These are phyloP conservation scores for Salmacisia buchloeana DNA, from an alignment of 1,284 basidiomycete species.

Conservation along the genomic window DNA sequence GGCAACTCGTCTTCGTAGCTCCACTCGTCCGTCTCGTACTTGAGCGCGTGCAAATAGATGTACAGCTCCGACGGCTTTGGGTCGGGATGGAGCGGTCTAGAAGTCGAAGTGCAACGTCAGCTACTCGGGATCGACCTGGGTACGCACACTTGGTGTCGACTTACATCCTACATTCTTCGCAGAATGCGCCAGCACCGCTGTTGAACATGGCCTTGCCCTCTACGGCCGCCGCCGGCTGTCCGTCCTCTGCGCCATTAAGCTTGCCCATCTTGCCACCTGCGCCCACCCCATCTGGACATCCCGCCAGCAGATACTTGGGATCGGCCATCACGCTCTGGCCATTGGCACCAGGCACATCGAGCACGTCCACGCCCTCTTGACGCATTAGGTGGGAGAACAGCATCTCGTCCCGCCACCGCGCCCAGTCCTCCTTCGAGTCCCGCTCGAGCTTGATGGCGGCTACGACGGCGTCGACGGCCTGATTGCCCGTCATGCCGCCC, in stretches of 20 bases:
- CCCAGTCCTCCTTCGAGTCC: conserved; percentile 48
- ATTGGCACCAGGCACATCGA: conserved; percentile 41
- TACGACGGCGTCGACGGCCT: conserved; percentile 40
- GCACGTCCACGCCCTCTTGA: conserved; percentile 34
- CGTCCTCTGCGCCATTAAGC: conserved; percentile 11
- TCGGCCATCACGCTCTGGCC: conserved; percentile 19
- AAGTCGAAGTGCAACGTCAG: neutral
- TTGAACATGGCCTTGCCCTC: conserved; percentile 25
- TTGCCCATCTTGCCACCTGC: neutral
- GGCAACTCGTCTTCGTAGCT: conserved; percentile 45
- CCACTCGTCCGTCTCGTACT: conserved; percentile 49
- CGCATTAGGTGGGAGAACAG: conserved; percentile 39
- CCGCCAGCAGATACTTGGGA: conserved; percentile 6
- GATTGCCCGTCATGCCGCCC: conserved; percentile 34
- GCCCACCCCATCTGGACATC: neutral
- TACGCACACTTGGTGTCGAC: no score
- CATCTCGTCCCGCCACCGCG: conserved; percentile 47
- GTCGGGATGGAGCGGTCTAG: conserved; percentile 37
- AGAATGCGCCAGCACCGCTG: conserved; percentile 29
- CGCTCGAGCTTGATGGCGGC: conserved; percentile 44
- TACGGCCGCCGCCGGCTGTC: conserved; percentile 19
- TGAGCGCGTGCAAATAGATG: conserved; percentile 50
- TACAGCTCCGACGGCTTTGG: conserved; percentile 42
- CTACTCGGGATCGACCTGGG: neutral
- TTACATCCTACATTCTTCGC: conserved; percentile 38